Percentiles rank a stretch among this genome's conserved stretches.
Evolutionary conservation across 2,329 filamentous ascomycete species (phyloP).

Genomic region (Colletotrichum magnum): DNA sequence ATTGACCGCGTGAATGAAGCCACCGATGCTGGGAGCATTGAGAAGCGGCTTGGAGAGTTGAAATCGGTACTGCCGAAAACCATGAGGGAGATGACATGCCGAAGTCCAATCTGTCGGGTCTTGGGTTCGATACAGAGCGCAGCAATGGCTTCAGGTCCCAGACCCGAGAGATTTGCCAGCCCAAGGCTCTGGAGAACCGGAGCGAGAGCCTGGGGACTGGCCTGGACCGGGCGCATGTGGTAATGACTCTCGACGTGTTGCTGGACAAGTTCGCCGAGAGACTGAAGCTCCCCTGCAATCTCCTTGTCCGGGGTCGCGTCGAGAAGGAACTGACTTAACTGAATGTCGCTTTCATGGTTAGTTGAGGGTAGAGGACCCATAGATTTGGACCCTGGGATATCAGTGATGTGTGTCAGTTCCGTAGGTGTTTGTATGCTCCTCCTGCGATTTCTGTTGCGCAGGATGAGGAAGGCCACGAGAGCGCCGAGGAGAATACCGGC

Average conservation of each 20-base stretch:
- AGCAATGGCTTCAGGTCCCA: conserved; percentile 43
- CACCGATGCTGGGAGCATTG: conserved; percentile 54
- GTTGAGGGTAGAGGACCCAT: not conserved
- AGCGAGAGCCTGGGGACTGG: conserved; percentile 42
- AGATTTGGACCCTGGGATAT: conserved; percentile 16
- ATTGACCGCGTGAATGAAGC: conserved; percentile 49
- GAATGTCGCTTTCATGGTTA: conserved; percentile 42
- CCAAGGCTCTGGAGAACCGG: conserved; percentile 47
- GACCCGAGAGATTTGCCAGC: conserved; percentile 39
- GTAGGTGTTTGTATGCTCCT: conserved; percentile 46
- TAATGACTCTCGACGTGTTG: conserved; percentile 59
- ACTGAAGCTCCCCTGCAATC: conserved; percentile 50
- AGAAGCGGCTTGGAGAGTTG: conserved; percentile 46
- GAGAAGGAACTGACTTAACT: conserved; percentile 54
- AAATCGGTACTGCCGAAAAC: conserved; percentile 53
- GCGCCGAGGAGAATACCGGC: conserved; percentile 9
- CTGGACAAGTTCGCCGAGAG: conserved; percentile 53
- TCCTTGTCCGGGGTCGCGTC: conserved; percentile 54
- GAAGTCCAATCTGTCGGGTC: conserved; percentile 51
- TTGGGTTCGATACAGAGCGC: conserved; percentile 50
- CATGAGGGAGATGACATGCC: conserved; percentile 55
- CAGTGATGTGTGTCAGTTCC: conserved; percentile 38
- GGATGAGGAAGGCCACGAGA: conserved; percentile 10
- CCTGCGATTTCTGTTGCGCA: not conserved
- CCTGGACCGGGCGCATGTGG: conserved; percentile 46